These are phyloP conservation scores for Fagus crenata DNA, from an alignment of 306 rosid species.

Conservation along the genomic window DNA sequence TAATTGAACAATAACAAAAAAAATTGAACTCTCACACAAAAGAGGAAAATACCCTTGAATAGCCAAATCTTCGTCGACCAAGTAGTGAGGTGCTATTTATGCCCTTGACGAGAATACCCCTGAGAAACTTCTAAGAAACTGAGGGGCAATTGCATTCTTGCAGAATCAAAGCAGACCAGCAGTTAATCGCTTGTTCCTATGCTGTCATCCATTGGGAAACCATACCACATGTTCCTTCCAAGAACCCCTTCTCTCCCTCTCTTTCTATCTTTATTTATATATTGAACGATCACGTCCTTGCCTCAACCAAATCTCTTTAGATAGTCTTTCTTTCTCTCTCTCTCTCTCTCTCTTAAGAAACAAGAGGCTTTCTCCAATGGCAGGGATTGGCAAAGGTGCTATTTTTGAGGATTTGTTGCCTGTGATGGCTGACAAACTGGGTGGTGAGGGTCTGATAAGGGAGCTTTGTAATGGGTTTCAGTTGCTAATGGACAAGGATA, in stretches of 20 bases:
- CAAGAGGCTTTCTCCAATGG: constrained; percentile 27
- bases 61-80: too few relatives aligned
- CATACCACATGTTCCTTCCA: constrained; percentile 38
- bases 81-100: too few relatives aligned
- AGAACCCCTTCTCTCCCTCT: constrained; percentile 18
- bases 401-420: constrained; percentile 77
- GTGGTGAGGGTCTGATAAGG: constrained; percentile 75
- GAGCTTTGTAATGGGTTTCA: constrained; percentile 90
- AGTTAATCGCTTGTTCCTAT: constrained; percentile 41
- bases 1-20: too few relatives aligned
- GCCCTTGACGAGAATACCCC: constrained; percentile 17
- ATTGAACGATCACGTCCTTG: background rate
- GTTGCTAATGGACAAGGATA: constrained; percentile 76
- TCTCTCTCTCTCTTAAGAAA: background rate
- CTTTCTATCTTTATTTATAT: background rate
- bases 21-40: too few relatives aligned
- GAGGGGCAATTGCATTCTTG: constrained; percentile 44
- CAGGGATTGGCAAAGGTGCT: constrained; percentile 35
- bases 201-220: constrained; percentile 51
- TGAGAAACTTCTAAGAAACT: constrained; percentile 52
- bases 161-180: constrained; percentile 56
- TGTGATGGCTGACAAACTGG: constrained; percentile 68
- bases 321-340: background rate
- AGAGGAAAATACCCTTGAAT: too few relatives aligned
- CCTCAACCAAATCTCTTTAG: background rate